Conservation (phyloP, 352 stramenopile genomes). For the Globisporangium abappressorium region DNA sequence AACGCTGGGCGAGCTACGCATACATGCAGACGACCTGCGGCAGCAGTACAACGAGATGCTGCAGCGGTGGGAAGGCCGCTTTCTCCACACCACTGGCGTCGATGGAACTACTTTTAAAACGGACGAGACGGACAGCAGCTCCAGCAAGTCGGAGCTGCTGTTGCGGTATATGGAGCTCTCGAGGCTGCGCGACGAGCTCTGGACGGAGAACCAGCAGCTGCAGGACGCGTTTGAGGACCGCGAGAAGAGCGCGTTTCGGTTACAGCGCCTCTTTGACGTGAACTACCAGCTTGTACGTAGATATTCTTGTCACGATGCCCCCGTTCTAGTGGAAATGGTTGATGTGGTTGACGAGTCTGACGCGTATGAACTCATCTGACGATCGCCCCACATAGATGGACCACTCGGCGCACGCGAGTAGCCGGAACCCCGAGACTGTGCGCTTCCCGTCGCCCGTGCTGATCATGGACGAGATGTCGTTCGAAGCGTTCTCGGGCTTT, state of each 20-base stretch:
- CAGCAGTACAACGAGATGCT: constrained; percentile 48
- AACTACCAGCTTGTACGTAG: constrained; percentile 46
- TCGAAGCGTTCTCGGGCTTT: constrained; percentile 45
- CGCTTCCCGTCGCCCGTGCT: constrained; percentile 37
- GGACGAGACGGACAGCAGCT: constrained; percentile 21
- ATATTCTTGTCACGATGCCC: not conserved
- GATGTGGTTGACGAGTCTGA: not conserved
- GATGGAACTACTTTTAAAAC: constrained; percentile 17
- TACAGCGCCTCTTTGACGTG: constrained; percentile 53
- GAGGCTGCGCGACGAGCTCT: constrained; percentile 43
- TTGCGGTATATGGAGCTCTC: constrained; percentile 46
- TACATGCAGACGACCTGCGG: constrained; percentile 40
- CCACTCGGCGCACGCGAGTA: constrained; percentile 38
- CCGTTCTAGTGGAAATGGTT: not conserved
- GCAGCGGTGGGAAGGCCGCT: constrained; percentile 34
- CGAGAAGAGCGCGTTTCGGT: constrained; percentile 49
- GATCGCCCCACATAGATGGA: constrained; percentile 27
- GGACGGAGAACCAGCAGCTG: constrained; percentile 51
- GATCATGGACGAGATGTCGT: constrained; percentile 62
- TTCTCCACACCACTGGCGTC: constrained; percentile 25
- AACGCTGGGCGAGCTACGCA: constrained; percentile 40
- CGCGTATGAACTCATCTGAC: not conserved
- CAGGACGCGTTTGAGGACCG: constrained; percentile 51
- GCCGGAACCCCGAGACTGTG: constrained; percentile 26
- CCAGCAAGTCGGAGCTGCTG: constrained; percentile 34